phyloP scores from a whole-genome alignment of 1,284 basidiomycete species.

The Puccinia brachypodii region DNA sequence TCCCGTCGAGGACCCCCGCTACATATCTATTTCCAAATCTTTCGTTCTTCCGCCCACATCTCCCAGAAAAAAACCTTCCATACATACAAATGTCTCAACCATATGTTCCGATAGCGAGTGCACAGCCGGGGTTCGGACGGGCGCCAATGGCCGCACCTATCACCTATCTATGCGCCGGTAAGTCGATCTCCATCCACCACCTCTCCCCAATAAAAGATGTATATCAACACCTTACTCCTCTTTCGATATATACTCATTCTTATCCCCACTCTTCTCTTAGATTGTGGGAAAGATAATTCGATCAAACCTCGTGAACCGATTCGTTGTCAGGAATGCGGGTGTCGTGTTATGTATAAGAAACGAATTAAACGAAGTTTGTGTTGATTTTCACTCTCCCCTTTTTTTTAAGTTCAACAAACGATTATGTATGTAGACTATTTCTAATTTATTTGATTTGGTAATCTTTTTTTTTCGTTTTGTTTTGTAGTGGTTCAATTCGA shows the following conservation, averaged over 20 bases:
- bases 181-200: background rate
- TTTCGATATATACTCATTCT: background rate
- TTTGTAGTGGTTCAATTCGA: conserved; percentile 30
- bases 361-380: conserved; percentile 86
- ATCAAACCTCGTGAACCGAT: conserved; percentile 93
- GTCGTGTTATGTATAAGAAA: conserved; percentile 99
- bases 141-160: background rate
- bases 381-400: background rate
- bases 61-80: background rate
- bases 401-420: background rate
- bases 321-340: conserved; percentile 93
- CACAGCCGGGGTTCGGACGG: conserved; percentile 14
- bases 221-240: background rate
- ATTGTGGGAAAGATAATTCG: conserved; percentile 90
- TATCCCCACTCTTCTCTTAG: conserved; percentile 60
- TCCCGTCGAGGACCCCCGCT: background rate
- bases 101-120: background rate
- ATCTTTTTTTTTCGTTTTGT: background rate
- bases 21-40: background rate
- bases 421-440: background rate
- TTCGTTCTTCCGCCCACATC: background rate
- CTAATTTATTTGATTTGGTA: background rate
- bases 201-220: background rate
- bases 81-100: conserved; percentile 43
- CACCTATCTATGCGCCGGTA: conserved; percentile 42